Conservation (phyloP, 1,284 basidiomycete genomes). For the Fistulinella cinereoalba region DNA sequence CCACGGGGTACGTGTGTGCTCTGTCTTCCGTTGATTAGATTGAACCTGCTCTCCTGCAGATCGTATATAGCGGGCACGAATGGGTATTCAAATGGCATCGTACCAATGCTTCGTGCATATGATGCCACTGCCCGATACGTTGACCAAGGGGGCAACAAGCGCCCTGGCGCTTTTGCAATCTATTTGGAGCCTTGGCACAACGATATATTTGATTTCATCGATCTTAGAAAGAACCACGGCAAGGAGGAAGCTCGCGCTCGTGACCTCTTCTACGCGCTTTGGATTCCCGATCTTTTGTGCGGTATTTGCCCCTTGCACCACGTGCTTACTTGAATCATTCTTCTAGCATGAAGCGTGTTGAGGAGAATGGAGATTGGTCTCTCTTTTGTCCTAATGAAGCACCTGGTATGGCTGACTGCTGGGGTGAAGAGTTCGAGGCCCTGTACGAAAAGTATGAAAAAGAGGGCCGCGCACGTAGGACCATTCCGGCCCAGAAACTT, state of each 20-base stretch:
- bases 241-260: constrained; percentile 98
- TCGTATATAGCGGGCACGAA: constrained; percentile 94
- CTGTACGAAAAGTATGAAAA: constrained; percentile 91
- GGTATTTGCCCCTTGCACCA: constrained; percentile 29
- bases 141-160: constrained; percentile 99
- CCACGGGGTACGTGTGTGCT: constrained; percentile 69
- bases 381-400: constrained; percentile 99
- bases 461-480: constrained; percentile 86
- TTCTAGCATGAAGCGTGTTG: constrained; percentile 87
- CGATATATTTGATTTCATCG: constrained; percentile 97
- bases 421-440: constrained; percentile 89
- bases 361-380: constrained; percentile 87
- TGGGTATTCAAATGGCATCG: constrained; percentile 98
- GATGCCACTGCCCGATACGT: constrained; percentile 99
- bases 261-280: constrained; percentile 98
- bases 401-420: constrained; percentile 86
- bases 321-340: background rate
- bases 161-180: constrained; percentile 97
- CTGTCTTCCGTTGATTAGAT: constrained; percentile 18
- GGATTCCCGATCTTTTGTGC: constrained; percentile 97
- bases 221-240: constrained; percentile 98
- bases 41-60: constrained; percentile 37
- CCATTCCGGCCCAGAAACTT: constrained; percentile 94
- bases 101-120: constrained; percentile 98
- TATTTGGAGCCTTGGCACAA: constrained; percentile 98